Evolutionary conservation across 1,284 basidiomycete species (phyloP).

Genomic region (Xerocomus nothofagi): DNA sequence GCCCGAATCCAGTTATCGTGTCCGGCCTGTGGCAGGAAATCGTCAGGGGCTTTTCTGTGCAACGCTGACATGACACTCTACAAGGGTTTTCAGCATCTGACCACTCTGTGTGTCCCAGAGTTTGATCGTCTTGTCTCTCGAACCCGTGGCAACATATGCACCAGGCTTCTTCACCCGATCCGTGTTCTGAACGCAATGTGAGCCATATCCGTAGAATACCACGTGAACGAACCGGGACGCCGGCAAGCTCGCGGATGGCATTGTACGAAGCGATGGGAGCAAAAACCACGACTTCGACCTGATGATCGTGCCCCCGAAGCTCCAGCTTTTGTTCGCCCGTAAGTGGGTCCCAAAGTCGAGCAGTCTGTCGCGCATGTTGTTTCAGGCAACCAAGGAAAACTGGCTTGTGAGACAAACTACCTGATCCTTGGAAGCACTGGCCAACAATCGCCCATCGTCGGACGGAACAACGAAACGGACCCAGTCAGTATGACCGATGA

Average conservation of each 20-base stretch:
- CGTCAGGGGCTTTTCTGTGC: constrained; percentile 12
- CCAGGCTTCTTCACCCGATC: constrained; percentile 48
- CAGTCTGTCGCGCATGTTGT: constrained; percentile 53
- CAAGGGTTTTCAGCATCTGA: constrained; percentile 66
- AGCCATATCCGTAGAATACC: constrained; percentile 5
- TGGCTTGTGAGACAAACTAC: constrained; percentile 40
- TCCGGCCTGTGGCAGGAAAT: constrained; percentile 49
- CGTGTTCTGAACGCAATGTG: constrained; percentile 38
- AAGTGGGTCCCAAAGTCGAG: constrained; percentile 77
- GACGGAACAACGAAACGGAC: constrained; percentile 67
- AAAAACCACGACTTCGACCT: constrained; percentile 82
- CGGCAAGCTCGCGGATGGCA: constrained; percentile 76
- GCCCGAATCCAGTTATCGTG: constrained; percentile 88
- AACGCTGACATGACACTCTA: constrained; percentile 29
- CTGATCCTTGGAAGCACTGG: constrained; percentile 85
- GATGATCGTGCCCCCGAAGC: constrained; percentile 86
- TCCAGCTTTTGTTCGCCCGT: constrained; percentile 81
- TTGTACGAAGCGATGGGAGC: constrained; percentile 75
- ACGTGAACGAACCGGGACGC: constrained; percentile 53
- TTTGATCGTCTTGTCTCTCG: constrained; percentile 85
- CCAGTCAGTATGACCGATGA: constrained; percentile 61
- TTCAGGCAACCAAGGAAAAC: constrained; percentile 4
- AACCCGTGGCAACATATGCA: constrained; percentile 76
- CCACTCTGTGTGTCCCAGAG: constrained; percentile 84
- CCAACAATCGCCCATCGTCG: constrained; percentile 72